Evolutionary conservation across 768 basidiomycete genomes (phyloP).

Genomic region (Mycena floridula): DNA sequence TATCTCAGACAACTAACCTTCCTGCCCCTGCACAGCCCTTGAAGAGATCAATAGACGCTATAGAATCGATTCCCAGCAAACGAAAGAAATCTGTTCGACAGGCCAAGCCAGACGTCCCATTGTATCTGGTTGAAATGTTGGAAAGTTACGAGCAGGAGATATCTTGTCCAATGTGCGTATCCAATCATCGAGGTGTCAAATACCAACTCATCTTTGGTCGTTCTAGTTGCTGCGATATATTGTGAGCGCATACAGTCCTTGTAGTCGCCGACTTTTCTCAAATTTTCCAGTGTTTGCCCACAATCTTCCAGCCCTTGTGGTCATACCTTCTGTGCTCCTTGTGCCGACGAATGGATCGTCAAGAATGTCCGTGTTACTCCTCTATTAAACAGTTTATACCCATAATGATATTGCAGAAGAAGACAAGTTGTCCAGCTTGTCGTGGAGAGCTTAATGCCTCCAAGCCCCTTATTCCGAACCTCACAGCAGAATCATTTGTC

Average conservation of each 20-base stretch:
- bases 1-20: too few relatives aligned
- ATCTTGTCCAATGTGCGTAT: constrained; percentile 65
- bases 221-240: constrained; percentile 61
- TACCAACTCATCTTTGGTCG: constrained; percentile 4
- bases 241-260: constrained; percentile 35
- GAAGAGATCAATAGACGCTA: too few relatives aligned
- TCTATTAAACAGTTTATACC: background rate
- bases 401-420: constrained; percentile 20
- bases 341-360: constrained; percentile 53
- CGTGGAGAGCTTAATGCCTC: constrained; percentile 36
- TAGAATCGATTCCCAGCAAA: too few relatives aligned
- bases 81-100: background rate
- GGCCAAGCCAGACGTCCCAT: background rate
- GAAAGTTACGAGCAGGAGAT: constrained; percentile 57
- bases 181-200: constrained; percentile 6
- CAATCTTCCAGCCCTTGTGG: constrained; percentile 69
- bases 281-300: constrained; percentile 42
- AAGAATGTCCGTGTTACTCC: constrained; percentile 36
- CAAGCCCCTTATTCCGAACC: constrained; percentile 57
- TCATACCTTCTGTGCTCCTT: constrained; percentile 66
- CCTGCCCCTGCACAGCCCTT: too few relatives aligned
- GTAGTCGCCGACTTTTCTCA: constrained; percentile 2
- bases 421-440: constrained; percentile 52
- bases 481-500: constrained; percentile 52
- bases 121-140: constrained; percentile 39